phyloP scores from a whole-genome alignment of 345 rosid species.

The Eucalyptus cladocalyx region DNA sequence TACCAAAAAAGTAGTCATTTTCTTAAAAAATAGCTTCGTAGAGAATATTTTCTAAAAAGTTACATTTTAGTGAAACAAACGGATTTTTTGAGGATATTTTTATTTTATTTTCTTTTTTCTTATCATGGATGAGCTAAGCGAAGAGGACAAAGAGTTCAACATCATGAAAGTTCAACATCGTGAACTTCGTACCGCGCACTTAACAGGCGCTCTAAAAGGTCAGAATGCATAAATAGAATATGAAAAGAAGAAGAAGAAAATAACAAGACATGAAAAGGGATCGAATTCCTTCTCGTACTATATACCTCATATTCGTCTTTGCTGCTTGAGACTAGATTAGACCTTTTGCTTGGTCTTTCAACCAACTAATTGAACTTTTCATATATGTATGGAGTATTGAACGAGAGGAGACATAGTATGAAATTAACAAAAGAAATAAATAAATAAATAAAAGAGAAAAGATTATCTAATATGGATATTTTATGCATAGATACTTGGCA shows the following conservation, averaged over 20 bases:
- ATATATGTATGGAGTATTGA: neutral
- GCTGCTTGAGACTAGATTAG: neutral
- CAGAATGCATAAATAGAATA: neutral
- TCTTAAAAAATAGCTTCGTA: too few species aligned
- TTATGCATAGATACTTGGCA: neutral
- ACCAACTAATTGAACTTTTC: neutral
- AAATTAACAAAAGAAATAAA: neutral
- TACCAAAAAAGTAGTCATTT: too few species aligned
- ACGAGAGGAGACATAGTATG: neutral
- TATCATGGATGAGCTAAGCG: neutral
- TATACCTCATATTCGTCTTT: neutral
- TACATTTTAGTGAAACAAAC: too few species aligned
- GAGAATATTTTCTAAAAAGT: too few species aligned
- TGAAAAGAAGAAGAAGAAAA: neutral
- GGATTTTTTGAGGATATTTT: neutral
- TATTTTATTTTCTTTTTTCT: too few species aligned
- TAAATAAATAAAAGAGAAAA: accelerated
- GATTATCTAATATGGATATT: neutral
- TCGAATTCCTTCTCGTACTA: neutral
- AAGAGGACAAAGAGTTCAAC: neutral
- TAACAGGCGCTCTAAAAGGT: neutral
- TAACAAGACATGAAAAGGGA: neutral
- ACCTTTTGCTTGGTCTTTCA: neutral
- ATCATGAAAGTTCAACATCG: neutral
- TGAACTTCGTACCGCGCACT: neutral